Percentiles rank a stretch among this genome's conserved stretches.
Conservation (phyloP, 2,329 filamentous ascomycete species). For the Colletotrichum sp. region DNA sequence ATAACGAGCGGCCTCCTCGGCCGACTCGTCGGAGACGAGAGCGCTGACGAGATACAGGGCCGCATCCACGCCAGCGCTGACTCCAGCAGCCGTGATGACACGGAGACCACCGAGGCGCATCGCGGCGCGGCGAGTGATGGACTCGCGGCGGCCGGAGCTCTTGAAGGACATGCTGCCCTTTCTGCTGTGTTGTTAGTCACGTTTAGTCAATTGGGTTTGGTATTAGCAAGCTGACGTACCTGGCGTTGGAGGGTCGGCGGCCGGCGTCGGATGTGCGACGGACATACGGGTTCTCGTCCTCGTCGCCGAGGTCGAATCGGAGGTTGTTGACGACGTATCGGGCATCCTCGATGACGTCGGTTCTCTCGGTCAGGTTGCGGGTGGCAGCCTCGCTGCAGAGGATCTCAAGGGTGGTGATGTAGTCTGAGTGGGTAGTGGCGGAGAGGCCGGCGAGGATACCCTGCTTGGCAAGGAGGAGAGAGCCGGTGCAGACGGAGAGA, state of each 20-base stretch:
- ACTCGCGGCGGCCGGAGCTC: constrained; percentile 79
- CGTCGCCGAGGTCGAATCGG: constrained; percentile 81
- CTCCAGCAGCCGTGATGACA: constrained; percentile 81
- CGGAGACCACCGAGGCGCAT: constrained; percentile 74
- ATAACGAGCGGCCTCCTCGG: constrained; percentile 74
- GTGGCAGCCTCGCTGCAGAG: constrained; percentile 77
- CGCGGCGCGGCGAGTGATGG: constrained; percentile 77
- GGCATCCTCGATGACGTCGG: constrained; percentile 80
- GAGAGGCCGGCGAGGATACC: constrained; percentile 80
- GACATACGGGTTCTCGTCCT: constrained; percentile 85
- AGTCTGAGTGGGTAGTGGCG: constrained; percentile 84
- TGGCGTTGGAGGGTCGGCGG: constrained; percentile 64
- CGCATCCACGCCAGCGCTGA: constrained; percentile 83
- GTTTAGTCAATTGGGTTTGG: not conserved
- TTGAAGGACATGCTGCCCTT: constrained; percentile 88
- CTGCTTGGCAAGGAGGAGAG: constrained; percentile 76
- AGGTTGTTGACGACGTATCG: constrained; percentile 92
- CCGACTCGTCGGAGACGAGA: constrained; percentile 77
- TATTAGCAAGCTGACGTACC: constrained; percentile 47
- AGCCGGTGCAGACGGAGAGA: constrained; percentile 80
- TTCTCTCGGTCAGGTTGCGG: constrained; percentile 74
- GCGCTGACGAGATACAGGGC: constrained; percentile 85
- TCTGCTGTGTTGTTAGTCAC: constrained; percentile 41
- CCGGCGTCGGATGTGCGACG: constrained; percentile 73
- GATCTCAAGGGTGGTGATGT: constrained; percentile 80